phyloP scores from a whole-genome alignment of 148 eudicot species.

The Camellia lanceoleosa region DNA sequence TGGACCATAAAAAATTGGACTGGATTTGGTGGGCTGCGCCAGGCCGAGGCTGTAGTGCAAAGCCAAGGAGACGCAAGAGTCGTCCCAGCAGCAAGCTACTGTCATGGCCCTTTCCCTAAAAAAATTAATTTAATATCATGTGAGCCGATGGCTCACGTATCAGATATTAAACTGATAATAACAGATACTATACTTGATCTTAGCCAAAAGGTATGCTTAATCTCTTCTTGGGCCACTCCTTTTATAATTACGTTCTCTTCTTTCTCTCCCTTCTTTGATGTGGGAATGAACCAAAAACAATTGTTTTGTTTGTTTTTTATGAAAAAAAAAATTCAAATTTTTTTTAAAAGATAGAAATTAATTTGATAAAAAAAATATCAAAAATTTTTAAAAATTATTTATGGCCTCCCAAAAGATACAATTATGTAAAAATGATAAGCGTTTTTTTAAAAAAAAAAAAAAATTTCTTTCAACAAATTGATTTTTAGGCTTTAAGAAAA shows the following conservation, averaged over 20 bases:
- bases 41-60: not conserved
- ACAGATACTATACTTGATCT: slow-evolving; percentile 67
- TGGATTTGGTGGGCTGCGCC: not conserved
- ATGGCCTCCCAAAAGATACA: no score
- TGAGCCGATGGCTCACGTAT: slow-evolving; percentile 8
- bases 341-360: no score
- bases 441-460: no score
- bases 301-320: no score
- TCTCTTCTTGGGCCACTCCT: not conserved
- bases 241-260: not conserved
- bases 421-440: no score
- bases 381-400: no score
- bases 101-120: not conserved
- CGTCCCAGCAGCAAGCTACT: slow-evolving; percentile 5
- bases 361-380: no score
- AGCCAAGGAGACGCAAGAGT: not conserved
- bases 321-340: no score
- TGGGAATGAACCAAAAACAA: not conserved
- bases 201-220: slow-evolving; percentile 58
- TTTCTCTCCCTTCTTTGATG: not conserved
- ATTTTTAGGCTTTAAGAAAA: no score
- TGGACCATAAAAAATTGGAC: not conserved
- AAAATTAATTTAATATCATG: slow-evolving; percentile 13
- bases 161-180: slow-evolving; percentile 17
- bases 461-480: no score